Conservation (phyloP, 2,329 filamentous ascomycete genomes). For the Rutstroemia sp. region DNA sequence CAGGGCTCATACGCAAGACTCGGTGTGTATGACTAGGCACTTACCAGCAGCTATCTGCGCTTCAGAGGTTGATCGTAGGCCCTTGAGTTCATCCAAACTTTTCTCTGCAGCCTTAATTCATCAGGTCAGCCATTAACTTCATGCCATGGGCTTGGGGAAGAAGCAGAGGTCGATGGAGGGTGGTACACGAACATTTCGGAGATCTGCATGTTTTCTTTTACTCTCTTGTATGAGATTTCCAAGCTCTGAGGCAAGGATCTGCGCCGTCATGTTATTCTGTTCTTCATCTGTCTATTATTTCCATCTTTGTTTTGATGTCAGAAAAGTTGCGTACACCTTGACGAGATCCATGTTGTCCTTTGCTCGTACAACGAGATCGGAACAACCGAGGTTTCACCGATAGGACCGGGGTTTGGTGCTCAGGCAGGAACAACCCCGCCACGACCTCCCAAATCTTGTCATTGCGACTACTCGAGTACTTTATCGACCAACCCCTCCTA, state of each 20-base stretch:
- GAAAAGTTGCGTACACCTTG: background rate
- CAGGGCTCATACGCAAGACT: background rate
- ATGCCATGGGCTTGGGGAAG: background rate
- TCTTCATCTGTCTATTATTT: slow-evolving; percentile 9
- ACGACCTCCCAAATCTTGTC: background rate
- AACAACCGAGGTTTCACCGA: slow-evolving; percentile 5
- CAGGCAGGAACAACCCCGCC: slow-evolving; percentile 1
- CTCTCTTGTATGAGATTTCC: slow-evolving; percentile 90
- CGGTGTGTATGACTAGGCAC: slow-evolving; percentile 4
- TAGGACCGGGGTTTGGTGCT: slow-evolving; percentile 3
- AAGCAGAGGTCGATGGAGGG: background rate
- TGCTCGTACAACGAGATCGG: background rate
- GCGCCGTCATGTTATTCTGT: slow-evolving; percentile 64
- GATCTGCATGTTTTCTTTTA: slow-evolving; percentile 86
- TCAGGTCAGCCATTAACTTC: slow-evolving; percentile 15
- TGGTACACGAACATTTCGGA: slow-evolving; percentile 59
- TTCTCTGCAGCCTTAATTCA: slow-evolving; percentile 73
- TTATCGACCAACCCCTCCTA: background rate
- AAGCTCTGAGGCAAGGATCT: slow-evolving; percentile 82
- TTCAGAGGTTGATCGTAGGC: slow-evolving; percentile 66
- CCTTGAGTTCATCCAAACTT: slow-evolving; percentile 82
- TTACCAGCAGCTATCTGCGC: slow-evolving; percentile 37
- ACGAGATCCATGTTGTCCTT: slow-evolving; percentile 3
- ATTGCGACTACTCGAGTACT: slow-evolving; percentile 1
- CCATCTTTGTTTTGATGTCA: slow-evolving; percentile 14